These are phyloP conservation scores for Pyrenophora teres DNA, from an alignment of 2,329 filamentous ascomycete genomes.

Conservation along the genomic window DNA sequence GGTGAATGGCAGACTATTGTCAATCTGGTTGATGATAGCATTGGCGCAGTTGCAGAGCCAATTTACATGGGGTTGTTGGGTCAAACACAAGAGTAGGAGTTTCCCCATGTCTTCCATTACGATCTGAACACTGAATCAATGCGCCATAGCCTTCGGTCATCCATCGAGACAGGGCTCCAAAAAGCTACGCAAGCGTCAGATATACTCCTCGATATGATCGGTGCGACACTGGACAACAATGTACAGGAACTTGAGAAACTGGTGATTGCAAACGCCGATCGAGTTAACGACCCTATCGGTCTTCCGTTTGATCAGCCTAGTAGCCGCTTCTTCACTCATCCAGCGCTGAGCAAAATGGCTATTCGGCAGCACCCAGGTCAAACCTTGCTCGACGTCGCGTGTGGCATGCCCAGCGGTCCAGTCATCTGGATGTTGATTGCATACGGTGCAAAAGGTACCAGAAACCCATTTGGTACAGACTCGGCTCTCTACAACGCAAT, in stretches of 20 bases:
- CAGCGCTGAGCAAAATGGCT: conserved; percentile 29
- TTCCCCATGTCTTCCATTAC: background rate
- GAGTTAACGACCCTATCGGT: conserved; percentile 39
- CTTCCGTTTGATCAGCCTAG: conserved; percentile 32
- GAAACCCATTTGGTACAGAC: conserved; percentile 40
- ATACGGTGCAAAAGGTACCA: conserved; percentile 37
- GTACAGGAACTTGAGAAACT: conserved; percentile 32
- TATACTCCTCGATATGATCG: conserved; percentile 36
- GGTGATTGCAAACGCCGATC: conserved; percentile 27
- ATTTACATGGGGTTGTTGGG: conserved; percentile 15
- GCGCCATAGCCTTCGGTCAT: conserved; percentile 12
- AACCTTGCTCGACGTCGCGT: conserved; percentile 41
- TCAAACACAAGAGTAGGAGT: conserved; percentile 15
- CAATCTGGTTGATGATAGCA: background rate
- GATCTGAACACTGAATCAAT: conserved; percentile 1
- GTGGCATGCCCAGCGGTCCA: conserved; percentile 34
- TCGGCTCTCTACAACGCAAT: conserved; percentile 44
- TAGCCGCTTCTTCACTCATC: conserved; percentile 34
- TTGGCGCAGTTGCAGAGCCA: conserved; percentile 10
- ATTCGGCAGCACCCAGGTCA: conserved; percentile 40
- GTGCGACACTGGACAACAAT: conserved; percentile 31
- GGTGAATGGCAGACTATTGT: conserved; percentile 16
- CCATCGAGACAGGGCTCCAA: conserved; percentile 22
- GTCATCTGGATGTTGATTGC: conserved; percentile 34
- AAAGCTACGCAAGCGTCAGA: conserved; percentile 15